A percentile compares a stretch with the other conserved stretches of the same genome.
phyloP scores from a whole-genome alignment of 192 early-diverging fungal species.

The Coemansia sp. region DNA sequence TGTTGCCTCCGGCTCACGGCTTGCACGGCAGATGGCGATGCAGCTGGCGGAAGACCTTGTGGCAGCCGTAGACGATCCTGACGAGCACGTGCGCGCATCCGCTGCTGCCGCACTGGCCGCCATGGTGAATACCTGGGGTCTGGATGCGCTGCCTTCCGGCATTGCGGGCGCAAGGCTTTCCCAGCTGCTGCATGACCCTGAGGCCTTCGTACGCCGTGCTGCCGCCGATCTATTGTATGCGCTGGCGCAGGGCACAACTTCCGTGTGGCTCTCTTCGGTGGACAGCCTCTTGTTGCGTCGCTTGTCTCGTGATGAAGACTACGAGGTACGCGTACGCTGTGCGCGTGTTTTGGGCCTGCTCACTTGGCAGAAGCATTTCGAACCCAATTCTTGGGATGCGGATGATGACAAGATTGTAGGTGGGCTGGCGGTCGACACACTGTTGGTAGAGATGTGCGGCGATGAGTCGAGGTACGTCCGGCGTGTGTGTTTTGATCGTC shows the following conservation, averaged over 20 bases:
- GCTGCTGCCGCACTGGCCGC: constrained; percentile 20
- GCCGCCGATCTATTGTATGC: constrained; percentile 26
- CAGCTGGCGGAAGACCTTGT: constrained; percentile 20
- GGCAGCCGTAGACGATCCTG: constrained; percentile 19
- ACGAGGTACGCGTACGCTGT: constrained; percentile 49
- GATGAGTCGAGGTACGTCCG: constrained; percentile 53
- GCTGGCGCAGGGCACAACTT: background rate
- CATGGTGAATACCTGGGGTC: too few species aligned
- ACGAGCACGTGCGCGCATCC: constrained; percentile 50
- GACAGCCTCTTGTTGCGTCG: constrained; percentile 14
- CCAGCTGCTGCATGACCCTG: constrained; percentile 27
- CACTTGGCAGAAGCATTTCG: constrained; percentile 10
- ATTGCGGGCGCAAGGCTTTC: too few species aligned
- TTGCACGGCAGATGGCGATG: background rate
- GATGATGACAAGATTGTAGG: constrained; percentile 2
- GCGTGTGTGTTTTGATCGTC: constrained; percentile 22
- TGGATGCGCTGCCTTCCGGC: too few species aligned
- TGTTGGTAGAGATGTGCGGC: constrained; percentile 40
- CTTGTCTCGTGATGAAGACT: constrained; percentile 36
- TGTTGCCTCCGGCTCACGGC: background rate
- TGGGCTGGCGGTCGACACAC: constrained; percentile 13
- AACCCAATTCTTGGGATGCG: too few species aligned
- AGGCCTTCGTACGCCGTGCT: constrained; percentile 48
- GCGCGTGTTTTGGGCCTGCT: constrained; percentile 17
- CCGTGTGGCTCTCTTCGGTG: constrained; percentile 24